phyloP scores from a whole-genome alignment of 371 early-diverging fungal species.

The Rhizopus arrhizus region DNA sequence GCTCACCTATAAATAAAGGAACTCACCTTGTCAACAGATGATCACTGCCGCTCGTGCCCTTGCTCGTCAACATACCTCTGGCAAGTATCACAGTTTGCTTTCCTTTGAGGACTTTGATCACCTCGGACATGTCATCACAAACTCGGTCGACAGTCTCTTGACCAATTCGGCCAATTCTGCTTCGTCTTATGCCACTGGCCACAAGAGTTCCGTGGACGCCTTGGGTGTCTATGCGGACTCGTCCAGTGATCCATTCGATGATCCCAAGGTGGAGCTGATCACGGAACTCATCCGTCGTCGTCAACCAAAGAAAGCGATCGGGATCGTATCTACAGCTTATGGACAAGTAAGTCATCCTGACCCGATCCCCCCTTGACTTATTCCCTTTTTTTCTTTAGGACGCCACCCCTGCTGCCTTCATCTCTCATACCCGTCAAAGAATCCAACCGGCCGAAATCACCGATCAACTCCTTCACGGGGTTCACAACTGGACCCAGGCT shows the following conservation, averaged over 20 bases:
- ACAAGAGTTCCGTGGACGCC: slow-evolving; percentile 64
- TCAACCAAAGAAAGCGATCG: slow-evolving; percentile 67
- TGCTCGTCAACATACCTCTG: slow-evolving; percentile 57
- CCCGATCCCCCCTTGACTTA: no score
- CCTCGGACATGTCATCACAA: slow-evolving; percentile 70
- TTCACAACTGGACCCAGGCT: slow-evolving; percentile 44
- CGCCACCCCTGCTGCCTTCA: slow-evolving; percentile 77
- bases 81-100: slow-evolving; percentile 61
- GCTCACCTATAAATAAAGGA: neutral
- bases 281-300: slow-evolving; percentile 74
- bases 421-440: slow-evolving; percentile 64
- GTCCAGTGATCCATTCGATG: slow-evolving; percentile 55
- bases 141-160: slow-evolving; percentile 71
- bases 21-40: slow-evolving; percentile 31
- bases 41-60: slow-evolving; percentile 64
- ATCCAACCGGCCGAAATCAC: slow-evolving; percentile 56
- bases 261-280: slow-evolving; percentile 66
- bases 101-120: slow-evolving; percentile 66
- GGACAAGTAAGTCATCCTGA: slow-evolving; percentile 26
- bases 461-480: slow-evolving; percentile 68
- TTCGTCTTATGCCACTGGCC: slow-evolving; percentile 69
- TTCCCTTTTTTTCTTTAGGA: slow-evolving; percentile 34
- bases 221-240: slow-evolving; percentile 71
- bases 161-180: slow-evolving; percentile 83
- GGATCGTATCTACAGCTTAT: slow-evolving; percentile 74